These are phyloP conservation scores for Cardiospermum halicacabum DNA, from an alignment of 345 rosid species.

Conservation along the genomic window DNA sequence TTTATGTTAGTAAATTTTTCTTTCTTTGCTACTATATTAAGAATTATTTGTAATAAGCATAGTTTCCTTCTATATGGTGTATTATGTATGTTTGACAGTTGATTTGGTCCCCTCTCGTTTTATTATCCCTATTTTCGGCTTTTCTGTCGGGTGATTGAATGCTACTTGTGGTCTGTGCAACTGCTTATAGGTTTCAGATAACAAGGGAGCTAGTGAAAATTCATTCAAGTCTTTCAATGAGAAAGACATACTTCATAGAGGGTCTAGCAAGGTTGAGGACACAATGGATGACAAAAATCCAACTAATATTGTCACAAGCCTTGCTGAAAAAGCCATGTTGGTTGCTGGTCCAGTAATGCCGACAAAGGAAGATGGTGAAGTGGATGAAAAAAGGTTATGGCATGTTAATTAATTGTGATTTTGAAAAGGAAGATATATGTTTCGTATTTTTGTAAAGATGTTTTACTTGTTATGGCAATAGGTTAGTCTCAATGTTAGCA, in stretches of 20 bases:
- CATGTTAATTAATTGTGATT: neutral
- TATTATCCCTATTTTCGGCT: neutral
- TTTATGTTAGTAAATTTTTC: neutral
- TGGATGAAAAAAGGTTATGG: constrained; percentile 85
- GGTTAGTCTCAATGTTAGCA: constrained; percentile 82
- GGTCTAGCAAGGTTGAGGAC: constrained; percentile 34
- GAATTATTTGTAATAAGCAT: neutral
- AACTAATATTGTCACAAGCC: constrained; percentile 55
- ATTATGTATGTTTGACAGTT: neutral
- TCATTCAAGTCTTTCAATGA: constrained; percentile 28
- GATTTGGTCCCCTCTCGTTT: neutral
- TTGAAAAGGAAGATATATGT: neutral
- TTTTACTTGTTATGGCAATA: constrained; percentile 28
- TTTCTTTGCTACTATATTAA: neutral
- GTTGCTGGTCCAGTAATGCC: constrained; percentile 96
- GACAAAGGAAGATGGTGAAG: constrained; percentile 83
- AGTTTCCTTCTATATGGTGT: neutral
- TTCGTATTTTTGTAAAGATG: constrained; percentile 12
- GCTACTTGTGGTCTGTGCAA: constrained; percentile 7
- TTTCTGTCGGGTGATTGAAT: neutral
- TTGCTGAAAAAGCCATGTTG: constrained; percentile 95
- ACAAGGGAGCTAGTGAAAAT: constrained; percentile 23
- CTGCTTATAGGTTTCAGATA: constrained; percentile 29
- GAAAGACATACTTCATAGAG: constrained; percentile 33
- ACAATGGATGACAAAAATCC: constrained; percentile 34